Evolutionary conservation across 2,329 filamentous ascomycete genomes (phyloP).

Genomic region (Plectosphaerella plurivora): DNA sequence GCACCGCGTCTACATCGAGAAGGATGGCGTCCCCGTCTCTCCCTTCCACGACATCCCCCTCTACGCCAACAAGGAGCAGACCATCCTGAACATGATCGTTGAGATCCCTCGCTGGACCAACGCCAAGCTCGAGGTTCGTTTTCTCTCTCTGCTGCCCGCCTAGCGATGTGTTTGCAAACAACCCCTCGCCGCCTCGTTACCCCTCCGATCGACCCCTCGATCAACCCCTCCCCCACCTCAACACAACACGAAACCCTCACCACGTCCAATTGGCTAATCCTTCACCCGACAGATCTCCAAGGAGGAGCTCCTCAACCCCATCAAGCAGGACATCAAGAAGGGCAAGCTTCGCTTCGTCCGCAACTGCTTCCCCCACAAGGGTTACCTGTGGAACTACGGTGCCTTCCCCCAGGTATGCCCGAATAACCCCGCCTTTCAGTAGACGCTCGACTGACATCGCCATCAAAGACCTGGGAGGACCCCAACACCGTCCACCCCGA

Average conservation of each 20-base stretch:
- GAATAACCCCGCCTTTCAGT: neutral
- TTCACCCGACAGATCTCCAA: conserved; percentile 77
- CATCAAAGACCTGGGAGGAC: conserved; percentile 89
- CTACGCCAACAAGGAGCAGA: conserved; percentile 94
- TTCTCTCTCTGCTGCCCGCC: conserved; percentile 4
- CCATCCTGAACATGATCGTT: conserved; percentile 97
- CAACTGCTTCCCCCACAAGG: conserved; percentile 99
- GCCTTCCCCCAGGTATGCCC: conserved; percentile 87
- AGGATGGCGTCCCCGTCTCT: conserved; percentile 90
- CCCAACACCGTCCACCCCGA: conserved; percentile 93
- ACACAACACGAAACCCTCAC: neutral
- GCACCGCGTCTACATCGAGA: conserved; percentile 96
- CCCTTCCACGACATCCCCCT: conserved; percentile 98
- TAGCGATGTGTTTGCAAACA: conserved; percentile 2
- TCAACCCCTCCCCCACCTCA: neutral
- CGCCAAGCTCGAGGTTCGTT: conserved; percentile 89
- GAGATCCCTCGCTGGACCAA: conserved; percentile 99
- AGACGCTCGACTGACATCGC: too few species aligned
- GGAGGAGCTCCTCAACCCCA: conserved; percentile 96
- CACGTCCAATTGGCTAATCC: conserved; percentile 7
- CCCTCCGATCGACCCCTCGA: neutral
- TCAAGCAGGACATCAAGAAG: conserved; percentile 99
- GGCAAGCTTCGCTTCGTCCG: conserved; percentile 98
- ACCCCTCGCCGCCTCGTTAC: neutral
- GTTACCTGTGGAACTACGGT: conserved; percentile 99